A percentile compares a stretch with the other conserved stretches of the same genome.
These are phyloP conservation scores for Leonotis leonurus DNA, from an alignment of 257 asterid species.

Conservation along the genomic window DNA sequence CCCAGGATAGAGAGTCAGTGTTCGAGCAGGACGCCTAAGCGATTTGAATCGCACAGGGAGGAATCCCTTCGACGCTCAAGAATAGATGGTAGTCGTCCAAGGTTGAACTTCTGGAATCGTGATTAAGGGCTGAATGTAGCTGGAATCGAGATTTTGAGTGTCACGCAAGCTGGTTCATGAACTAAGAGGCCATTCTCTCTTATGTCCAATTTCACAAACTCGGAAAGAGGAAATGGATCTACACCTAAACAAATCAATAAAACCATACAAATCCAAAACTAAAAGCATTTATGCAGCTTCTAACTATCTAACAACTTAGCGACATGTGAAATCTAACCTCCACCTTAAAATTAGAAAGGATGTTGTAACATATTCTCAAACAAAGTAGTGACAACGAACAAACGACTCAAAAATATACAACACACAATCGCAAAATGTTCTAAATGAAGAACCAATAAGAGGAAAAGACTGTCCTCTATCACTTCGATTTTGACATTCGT, in stretches of 20 bases:
- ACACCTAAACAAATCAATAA: not conserved
- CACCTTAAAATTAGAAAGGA: not conserved
- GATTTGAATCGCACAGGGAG: no score
- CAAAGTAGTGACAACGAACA: not conserved
- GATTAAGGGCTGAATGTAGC: no score
- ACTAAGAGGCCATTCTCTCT: conserved; percentile 16
- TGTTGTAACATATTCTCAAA: not conserved
- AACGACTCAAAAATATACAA: not conserved
- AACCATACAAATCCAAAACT: not conserved
- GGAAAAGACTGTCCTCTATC: not conserved
- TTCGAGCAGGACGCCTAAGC: no score
- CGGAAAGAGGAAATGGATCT: not conserved
- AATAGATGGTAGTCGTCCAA: no score
- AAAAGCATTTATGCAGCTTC: not conserved
- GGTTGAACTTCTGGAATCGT: no score
- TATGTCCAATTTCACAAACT: not conserved
- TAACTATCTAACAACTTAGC: not conserved
- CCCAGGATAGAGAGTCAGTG: no score
- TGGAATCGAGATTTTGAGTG: no score
- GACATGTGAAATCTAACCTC: not conserved
- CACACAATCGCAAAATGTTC: not conserved
- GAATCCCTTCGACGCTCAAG: no score
- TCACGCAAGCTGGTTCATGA: no score
- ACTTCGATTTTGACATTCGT: not conserved
- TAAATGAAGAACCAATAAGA: not conserved